Percentiles rank a stretch among this genome's conserved stretches.
phyloP scores from a whole-genome alignment of 192 early-diverging fungal genomes.

The Coemansia sp. region DNA sequence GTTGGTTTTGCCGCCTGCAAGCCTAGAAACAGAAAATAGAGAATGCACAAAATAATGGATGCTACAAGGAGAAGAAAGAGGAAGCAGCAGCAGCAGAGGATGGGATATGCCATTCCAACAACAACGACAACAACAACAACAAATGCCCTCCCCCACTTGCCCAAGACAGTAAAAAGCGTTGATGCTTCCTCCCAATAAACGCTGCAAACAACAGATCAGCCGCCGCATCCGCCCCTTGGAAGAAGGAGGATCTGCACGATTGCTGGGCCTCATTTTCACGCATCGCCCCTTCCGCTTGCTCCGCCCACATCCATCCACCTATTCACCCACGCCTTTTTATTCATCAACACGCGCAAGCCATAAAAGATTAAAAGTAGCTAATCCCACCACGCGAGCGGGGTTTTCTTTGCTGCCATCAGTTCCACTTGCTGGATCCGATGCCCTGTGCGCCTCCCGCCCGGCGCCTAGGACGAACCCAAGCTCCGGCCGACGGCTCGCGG shows the following conservation, averaged over 20 bases:
- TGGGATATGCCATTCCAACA: background rate
- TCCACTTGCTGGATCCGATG: background rate
- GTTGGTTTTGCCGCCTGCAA: background rate
- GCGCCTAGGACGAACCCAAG: background rate
- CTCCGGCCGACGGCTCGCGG: background rate
- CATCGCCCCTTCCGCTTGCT: background rate
- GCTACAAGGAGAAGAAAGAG: conserved; percentile 4
- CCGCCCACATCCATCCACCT: too few relatives aligned
- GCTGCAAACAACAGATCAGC: conserved; percentile 4
- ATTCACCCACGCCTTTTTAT: background rate
- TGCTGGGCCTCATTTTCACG: background rate
- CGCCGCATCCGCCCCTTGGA: background rate
- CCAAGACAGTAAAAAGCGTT: background rate
- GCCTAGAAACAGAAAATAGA: background rate
- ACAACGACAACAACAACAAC: conserved; percentile 2
- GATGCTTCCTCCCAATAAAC: background rate
- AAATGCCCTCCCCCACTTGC: background rate
- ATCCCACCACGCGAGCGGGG: background rate
- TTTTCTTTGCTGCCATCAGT: background rate
- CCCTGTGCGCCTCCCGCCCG: background rate
- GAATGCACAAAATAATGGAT: background rate
- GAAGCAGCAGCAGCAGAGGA: background rate
- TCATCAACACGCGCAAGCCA: background rate
- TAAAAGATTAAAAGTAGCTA: background rate
- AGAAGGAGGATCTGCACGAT: conserved; percentile 8